A percentile compares a stretch with the other conserved stretches of the same genome.
These are phyloP conservation scores for Globisporangium paroecandrum DNA, from an alignment of 352 stramenopile species.

Conservation along the genomic window DNA sequence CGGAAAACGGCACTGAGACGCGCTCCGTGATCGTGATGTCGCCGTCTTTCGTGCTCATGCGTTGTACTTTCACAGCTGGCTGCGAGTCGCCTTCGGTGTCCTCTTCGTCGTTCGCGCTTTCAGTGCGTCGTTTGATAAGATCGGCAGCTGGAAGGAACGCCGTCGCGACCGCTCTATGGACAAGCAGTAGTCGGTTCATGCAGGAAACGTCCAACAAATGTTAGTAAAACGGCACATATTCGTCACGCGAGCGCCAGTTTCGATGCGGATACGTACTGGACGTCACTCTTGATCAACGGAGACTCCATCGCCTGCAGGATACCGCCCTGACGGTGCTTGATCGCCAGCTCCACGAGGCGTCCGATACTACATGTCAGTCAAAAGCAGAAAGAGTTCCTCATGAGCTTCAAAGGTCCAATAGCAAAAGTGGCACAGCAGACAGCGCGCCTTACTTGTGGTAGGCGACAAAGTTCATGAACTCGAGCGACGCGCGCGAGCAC, in stretches of 20 bases:
- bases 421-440: background rate
- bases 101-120: background rate
- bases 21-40: conserved; percentile 15
- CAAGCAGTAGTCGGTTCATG: background rate
- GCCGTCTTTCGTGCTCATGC: conserved; percentile 16
- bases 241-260: background rate
- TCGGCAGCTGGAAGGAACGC: background rate
- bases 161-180: conserved; percentile 10
- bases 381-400: background rate
- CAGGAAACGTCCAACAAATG: background rate
- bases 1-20: background rate
- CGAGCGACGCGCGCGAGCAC: conserved; percentile 66
- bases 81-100: background rate
- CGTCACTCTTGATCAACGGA: conserved; percentile 52
- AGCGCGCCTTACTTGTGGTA: conserved; percentile 68
- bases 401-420: background rate
- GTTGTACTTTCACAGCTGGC: conserved; percentile 12
- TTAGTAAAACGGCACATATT: background rate
- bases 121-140: background rate
- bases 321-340: conserved; percentile 64
- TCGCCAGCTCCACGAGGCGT: conserved; percentile 73
- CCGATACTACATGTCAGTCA: conserved; percentile 51
- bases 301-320: conserved; percentile 46
- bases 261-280: conserved; percentile 39
- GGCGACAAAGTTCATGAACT: conserved; percentile 85